phyloP scores from a whole-genome alignment of 2,329 filamentous ascomycete genomes.

The Clonostachys rhizophaga region DNA sequence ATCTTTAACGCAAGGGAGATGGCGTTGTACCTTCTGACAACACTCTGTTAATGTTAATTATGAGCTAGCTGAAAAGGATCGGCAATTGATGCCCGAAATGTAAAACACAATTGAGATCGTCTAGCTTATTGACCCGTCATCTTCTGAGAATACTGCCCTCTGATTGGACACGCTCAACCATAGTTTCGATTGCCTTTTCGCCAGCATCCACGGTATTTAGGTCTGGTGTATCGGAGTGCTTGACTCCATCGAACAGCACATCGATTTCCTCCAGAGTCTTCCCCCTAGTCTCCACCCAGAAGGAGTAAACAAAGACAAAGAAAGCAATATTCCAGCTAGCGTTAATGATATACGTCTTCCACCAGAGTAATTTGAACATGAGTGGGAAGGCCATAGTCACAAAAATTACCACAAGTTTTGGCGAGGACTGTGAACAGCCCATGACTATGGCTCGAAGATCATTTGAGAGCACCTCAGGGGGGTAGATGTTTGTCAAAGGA shows the following conservation, averaged over 20 bases:
- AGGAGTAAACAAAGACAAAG: constrained; percentile 7
- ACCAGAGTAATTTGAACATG: constrained; percentile 8
- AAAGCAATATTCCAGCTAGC: constrained; percentile 4
- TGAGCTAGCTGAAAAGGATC: too few relatives aligned
- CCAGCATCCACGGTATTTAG: too few relatives aligned
- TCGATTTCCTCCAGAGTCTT: constrained; percentile 12
- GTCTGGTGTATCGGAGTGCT: background rate
- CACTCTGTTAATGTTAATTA: too few relatives aligned
- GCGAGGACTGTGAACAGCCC: background rate
- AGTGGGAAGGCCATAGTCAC: constrained; percentile 7
- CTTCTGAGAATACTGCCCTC: too few relatives aligned
- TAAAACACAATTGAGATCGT: too few relatives aligned
- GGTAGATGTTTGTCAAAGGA: constrained; percentile 7
- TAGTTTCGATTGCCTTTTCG: too few relatives aligned
- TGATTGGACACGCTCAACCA: too few relatives aligned
- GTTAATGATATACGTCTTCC: constrained; percentile 11
- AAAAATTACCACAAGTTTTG: constrained; percentile 3
- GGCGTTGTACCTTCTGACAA: too few relatives aligned
- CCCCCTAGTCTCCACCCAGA: constrained; percentile 9
- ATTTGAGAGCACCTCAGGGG: constrained; percentile 9
- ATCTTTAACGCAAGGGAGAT: too few relatives aligned
- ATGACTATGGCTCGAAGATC: constrained; percentile 7
- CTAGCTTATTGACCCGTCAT: too few relatives aligned
- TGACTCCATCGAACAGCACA: constrained; percentile 8
- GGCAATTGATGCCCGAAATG: too few relatives aligned